Base-by-base conservation (phyloP, 139 green algal genomes). In the Astrephomene gubernaculifera region DNA sequence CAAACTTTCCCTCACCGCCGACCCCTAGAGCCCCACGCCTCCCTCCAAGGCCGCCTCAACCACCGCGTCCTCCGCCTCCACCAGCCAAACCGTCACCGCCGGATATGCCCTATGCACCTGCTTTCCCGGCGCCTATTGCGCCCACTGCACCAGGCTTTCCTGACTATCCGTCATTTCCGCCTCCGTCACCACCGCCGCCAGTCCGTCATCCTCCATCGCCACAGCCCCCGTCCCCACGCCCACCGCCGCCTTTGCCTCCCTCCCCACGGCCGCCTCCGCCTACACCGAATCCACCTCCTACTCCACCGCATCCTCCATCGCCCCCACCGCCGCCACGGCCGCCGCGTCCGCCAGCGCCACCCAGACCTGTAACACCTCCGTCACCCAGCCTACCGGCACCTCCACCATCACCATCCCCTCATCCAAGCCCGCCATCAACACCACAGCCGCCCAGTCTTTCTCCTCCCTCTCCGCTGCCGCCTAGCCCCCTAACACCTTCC, bases 21-120 rank as follows among this genome's bases (percentile, higher is more conserved):
- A 60, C 27, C 44, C 70, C 70, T 8, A 24, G 25, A 25, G 3
- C n/a, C 33, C 70, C 70, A 22, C 70, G 70, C 7, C 41, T 61
- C 41, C 70, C 70, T 43, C 70, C 70, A 63, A 36, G 43, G 70
- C 70, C 43, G 6, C 70, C 70, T 31, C 44, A 25, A 22, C 70
- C 70, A 9, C 70, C 70, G 5, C 41, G 70, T 6, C 70, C 70
- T 19, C 70, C 70, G 25, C 43, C 70, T 5, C 70, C 70, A 6
- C 57, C 57, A 22, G 19, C 57, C 19, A 27, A 6, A 25, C 70
- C 70, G 14, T 29, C 10, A 43, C 70, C 70, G 44, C 70, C 70
- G 41, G 43, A 75, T 35, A 54, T 53, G 68, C 68, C 68, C 21
- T 75, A 75, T 39, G 38, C 68, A 22, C 68, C 68, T 33, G 68